phyloP scores from a whole-genome alignment of 2,329 filamentous ascomycete genomes.

The Anthostomella pinea region DNA sequence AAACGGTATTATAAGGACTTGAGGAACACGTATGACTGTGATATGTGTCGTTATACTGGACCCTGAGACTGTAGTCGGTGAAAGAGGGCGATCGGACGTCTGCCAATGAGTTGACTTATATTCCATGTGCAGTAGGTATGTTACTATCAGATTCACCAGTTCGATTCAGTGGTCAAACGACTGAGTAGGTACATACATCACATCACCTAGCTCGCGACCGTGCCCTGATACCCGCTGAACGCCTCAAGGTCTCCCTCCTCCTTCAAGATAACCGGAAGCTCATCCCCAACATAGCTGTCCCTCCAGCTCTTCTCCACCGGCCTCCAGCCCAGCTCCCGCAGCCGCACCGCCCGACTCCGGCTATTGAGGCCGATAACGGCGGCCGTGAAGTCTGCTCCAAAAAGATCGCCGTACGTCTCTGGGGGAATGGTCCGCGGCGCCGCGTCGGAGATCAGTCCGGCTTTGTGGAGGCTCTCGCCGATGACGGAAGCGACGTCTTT shows the following conservation, averaged over 20 bases:
- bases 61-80: no score
- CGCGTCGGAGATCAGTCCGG: conserved; percentile 36
- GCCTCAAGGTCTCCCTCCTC: conserved; percentile 28
- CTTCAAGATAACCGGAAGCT: conserved; percentile 37
- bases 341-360: conserved; percentile 40
- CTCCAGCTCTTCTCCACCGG: conserved; percentile 41
- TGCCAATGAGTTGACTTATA: no score
- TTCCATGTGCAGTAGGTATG: no score
- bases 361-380: conserved; percentile 41
- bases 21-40: no score
- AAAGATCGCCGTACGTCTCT: conserved; percentile 39
- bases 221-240: no score
- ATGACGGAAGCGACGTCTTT: conserved; percentile 36
- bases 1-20: no score
- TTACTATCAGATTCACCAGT: no score
- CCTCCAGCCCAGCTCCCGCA: conserved; percentile 44
- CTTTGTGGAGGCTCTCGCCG: conserved; percentile 34
- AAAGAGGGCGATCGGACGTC: no score
- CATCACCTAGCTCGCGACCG: no score
- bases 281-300: conserved; percentile 39
- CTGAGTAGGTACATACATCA: no score
- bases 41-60: no score
- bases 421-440: conserved; percentile 34
- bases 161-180: no score
- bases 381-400: conserved; percentile 33